Conservation (phyloP, 2,329 filamentous ascomycete genomes). For the Colletotrichum sp. region DNA sequence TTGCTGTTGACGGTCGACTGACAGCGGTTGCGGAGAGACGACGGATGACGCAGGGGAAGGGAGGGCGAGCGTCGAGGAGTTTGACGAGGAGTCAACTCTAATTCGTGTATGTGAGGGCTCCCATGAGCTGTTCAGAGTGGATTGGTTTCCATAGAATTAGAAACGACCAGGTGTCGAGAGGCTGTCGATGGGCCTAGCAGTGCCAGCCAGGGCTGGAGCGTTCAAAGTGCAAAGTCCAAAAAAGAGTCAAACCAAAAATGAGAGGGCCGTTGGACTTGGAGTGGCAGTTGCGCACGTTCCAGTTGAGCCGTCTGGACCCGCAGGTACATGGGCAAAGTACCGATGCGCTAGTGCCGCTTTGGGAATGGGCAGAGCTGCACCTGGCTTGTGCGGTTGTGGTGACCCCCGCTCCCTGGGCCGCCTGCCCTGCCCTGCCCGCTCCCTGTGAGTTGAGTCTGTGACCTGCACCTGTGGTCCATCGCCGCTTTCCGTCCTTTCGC, state of each 20-base stretch:
- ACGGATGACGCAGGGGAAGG: neutral
- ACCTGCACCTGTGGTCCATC: neutral
- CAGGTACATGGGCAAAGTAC: neutral
- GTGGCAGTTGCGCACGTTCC: neutral
- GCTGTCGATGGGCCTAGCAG: neutral
- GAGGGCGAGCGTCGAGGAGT: neutral
- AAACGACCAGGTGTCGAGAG: neutral
- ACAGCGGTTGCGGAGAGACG: neutral
- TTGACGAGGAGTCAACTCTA: neutral
- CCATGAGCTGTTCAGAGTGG: slow-evolving; percentile 5
- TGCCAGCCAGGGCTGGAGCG: neutral
- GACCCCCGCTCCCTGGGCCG: neutral
- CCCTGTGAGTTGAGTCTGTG: neutral
- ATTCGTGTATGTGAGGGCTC: slow-evolving; percentile 9
- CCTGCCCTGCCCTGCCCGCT: neutral
- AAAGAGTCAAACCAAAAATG: neutral
- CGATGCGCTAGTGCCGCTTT: neutral
- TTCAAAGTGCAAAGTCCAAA: neutral
- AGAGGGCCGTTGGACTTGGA: neutral
- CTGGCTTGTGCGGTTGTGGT: neutral
- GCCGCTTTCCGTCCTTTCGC: neutral
- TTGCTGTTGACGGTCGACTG: neutral
- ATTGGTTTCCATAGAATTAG: neutral
- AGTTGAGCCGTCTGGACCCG: slow-evolving; percentile 1
- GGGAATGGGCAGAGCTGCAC: neutral